Evolutionary conservation across 495 filamentous ascomycete genomes (phyloP), one percentile per base, ranked within the genome.

Genomic region (Bacidia rubella): DNA sequence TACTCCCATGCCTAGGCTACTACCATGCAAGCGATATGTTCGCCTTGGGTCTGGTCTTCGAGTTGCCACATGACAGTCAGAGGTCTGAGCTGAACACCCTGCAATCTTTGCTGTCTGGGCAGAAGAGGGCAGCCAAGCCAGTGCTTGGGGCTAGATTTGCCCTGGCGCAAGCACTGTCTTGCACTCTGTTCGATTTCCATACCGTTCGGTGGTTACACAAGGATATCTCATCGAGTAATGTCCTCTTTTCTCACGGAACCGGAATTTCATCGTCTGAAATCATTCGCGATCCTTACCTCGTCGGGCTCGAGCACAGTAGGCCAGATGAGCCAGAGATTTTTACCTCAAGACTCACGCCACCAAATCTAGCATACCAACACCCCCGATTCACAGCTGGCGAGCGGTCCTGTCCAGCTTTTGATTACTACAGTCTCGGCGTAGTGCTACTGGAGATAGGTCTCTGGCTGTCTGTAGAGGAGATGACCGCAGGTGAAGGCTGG

Each of bases 401-500:
- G n/a, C n/a, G n/a, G n/a, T n/a, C n/a, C n/a, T n/a, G n/a, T n/a
- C n/a, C n/a, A n/a, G n/a, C n/a, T 35, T 35, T 35, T 22, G 56
- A 59, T 40, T 56, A 52, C 55, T 59, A 59, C 44, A 49, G 40
- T 17, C 45, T 59, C 11, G 56, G 56, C 22, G 9, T 59, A 2
- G 53, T 59, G 19, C 42, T 59, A 7, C 47, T 59, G 3, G 56
- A 59, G 43, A 57, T 59, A 11, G 56, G 56, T 12, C 10, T 43
- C 5, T 59, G 56, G 56, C 25, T 11, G 11, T 23, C 45, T 26
- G 11, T 48, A 9, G 3, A 22, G 7, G 25, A 26, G 7, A 48
- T 48, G 21, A 25, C 20, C 17, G 25, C 7, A 24, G 25, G 7
- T 5, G 25, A 48, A 27, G 45, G 11, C 20, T 7, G 5, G 15